These are phyloP conservation scores for Sphaerobolus stellatus DNA, from an alignment of 1,284 basidiomycete genomes.

Conservation along the genomic window DNA sequence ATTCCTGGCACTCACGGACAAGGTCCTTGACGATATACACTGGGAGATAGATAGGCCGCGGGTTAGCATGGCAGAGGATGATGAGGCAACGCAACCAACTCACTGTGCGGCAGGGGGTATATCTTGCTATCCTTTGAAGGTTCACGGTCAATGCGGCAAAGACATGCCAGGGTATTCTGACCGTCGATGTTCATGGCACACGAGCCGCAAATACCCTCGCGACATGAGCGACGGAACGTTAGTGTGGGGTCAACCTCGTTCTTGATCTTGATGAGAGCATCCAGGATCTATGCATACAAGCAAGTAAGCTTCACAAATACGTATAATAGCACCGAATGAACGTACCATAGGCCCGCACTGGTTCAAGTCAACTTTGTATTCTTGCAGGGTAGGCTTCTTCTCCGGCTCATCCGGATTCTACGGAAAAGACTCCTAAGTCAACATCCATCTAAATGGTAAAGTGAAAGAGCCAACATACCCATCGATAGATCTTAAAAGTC, in stretches of 20 bases:
- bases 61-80: not conserved
- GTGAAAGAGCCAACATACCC: conserved; percentile 56
- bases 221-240: conserved; percentile 94
- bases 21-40: conserved; percentile 99
- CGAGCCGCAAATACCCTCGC: conserved; percentile 97
- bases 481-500: conserved; percentile 96
- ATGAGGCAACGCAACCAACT: conserved; percentile 35
- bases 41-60: conserved; percentile 31
- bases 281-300: conserved; percentile 85
- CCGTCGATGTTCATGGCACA: conserved; percentile 99
- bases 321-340: too few relatives aligned
- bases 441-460: not conserved
- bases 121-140: conserved; percentile 79
- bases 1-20: conserved; percentile 48
- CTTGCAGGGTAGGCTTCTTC: conserved; percentile 89
- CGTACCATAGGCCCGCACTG: conserved; percentile 94
- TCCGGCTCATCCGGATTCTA: conserved; percentile 95
- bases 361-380: conserved; percentile 91
- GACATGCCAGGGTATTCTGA: conserved; percentile 95
- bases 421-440: not conserved
- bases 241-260: conserved; percentile 96
- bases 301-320: too few relatives aligned
- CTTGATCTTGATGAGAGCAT: conserved; percentile 98
- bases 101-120: conserved; percentile 98
- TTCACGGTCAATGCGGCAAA: conserved; percentile 91